Evolutionary conservation across 2,329 filamentous ascomycete genomes (phyloP).

Genomic region (Colletotrichum sp.): DNA sequence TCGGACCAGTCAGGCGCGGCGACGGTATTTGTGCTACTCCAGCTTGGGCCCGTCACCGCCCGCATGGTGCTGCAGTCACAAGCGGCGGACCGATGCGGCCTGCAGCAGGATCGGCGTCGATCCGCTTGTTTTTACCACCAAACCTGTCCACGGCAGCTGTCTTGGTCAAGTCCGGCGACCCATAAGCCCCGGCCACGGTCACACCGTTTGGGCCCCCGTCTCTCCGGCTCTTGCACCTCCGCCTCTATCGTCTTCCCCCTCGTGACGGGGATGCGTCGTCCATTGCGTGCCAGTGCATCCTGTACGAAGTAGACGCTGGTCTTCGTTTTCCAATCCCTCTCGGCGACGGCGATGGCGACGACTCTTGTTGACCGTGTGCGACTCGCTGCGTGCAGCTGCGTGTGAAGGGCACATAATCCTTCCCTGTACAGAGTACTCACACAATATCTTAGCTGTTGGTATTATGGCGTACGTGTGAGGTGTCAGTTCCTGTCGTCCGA

Average conservation of each 20-base stretch:
- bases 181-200: slow-evolving; percentile 1
- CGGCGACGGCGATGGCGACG: not conserved
- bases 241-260: not conserved
- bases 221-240: not conserved
- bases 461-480: not conserved
- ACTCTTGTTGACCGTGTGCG: not conserved
- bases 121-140: slow-evolving; percentile 18
- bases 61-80: slow-evolving; percentile 21
- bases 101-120: slow-evolving; percentile 24
- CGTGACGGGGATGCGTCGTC: not conserved
- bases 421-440: not conserved
- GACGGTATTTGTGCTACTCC: slow-evolving; percentile 8
- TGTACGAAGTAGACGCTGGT: not conserved
- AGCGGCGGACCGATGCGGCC: slow-evolving; percentile 23
- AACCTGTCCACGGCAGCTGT: slow-evolving; percentile 12
- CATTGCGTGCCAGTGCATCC: not conserved
- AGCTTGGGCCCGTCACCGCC: slow-evolving; percentile 20
- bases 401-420: not conserved
- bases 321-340: not conserved
- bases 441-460: not conserved
- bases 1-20: not conserved
- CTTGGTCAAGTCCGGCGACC: not conserved
- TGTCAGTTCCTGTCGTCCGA: slow-evolving; percentile 5
- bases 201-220: slow-evolving; percentile 1
- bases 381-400: not conserved